Conservation (phyloP, 805 yeast species). For the Starmerella etchellsii region DNA sequence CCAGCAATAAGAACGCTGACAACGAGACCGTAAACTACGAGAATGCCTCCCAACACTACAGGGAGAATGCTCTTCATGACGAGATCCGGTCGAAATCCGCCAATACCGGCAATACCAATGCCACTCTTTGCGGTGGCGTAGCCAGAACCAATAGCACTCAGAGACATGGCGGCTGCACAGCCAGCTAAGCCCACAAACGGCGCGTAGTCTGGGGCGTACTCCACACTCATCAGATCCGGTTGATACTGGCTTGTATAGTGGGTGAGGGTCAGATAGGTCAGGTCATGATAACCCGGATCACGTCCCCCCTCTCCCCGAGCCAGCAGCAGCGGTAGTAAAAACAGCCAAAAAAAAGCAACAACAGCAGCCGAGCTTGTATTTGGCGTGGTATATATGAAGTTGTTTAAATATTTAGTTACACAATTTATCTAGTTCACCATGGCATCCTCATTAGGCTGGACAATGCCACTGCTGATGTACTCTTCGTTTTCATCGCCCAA, state of each 20-base stretch:
- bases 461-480: conserved; percentile 6
- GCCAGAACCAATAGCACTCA: conserved; percentile 96
- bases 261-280: too few relatives aligned
- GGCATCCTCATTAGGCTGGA: conserved; percentile 3
- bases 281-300: too few relatives aligned
- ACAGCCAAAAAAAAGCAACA: too few relatives aligned
- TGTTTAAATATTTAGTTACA: too few relatives aligned
- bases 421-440: not conserved
- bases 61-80: conserved; percentile 88
- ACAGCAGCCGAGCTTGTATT: too few relatives aligned
- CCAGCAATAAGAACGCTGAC: conserved; percentile 88
- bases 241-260: too few relatives aligned
- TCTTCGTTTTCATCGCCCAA: conserved; percentile 27
- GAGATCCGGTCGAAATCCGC: conserved; percentile 92
- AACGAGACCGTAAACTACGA: conserved; percentile 92
- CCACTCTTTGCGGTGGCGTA: conserved; percentile 98
- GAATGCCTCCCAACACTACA: conserved; percentile 95
- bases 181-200: conserved; percentile 97
- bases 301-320: too few relatives aligned
- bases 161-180: conserved; percentile 81
- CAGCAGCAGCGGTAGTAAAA: too few relatives aligned
- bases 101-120: conserved; percentile 95
- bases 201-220: conserved; percentile 80
- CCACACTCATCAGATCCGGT: conserved; percentile 32
- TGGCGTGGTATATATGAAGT: too few relatives aligned